Percentiles rank a stretch among this genome's conserved stretches.
Evolutionary conservation across 768 basidiomycete species (phyloP).

Genomic region (Gymnopilus dilepis): DNA sequence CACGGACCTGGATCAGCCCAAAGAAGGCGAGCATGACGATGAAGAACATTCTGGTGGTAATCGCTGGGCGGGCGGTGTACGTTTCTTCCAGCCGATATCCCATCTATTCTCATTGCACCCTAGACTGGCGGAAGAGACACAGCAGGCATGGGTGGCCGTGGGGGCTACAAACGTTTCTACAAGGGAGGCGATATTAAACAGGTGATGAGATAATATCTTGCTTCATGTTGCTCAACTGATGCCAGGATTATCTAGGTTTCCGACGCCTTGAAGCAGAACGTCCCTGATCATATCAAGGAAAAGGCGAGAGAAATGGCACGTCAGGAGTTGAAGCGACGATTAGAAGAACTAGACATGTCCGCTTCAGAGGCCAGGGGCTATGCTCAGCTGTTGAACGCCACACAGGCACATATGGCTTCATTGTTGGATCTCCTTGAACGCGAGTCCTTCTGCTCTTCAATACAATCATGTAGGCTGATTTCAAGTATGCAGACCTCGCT

Average conservation of each 20-base stretch:
- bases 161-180: conserved; percentile 68
- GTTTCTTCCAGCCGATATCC: conserved; percentile 20
- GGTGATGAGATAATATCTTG: conserved; percentile 30
- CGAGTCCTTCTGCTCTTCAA: conserved; percentile 35
- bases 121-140: conserved; percentile 72
- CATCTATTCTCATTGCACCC: not conserved
- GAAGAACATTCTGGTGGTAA: conserved; percentile 68
- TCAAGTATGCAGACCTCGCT: conserved; percentile 53
- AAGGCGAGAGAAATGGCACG: conserved; percentile 70
- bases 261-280: conserved; percentile 57
- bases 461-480: not conserved
- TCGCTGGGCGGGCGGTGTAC: conserved; percentile 69
- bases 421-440: conserved; percentile 67
- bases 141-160: conserved; percentile 69
- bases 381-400: conserved; percentile 53
- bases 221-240: not conserved
- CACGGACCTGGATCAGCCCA: conserved; percentile 56
- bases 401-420: conserved; percentile 64
- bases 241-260: conserved; percentile 44
- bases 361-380: conserved; percentile 61
- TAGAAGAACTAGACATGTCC: conserved; percentile 70
- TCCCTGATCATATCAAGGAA: conserved; percentile 65
- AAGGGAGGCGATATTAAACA: conserved; percentile 70
- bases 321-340: conserved; percentile 60
- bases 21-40: conserved; percentile 67